A percentile compares a stretch with the other conserved stretches of the same genome.
These are phyloP conservation scores for Geotrichum phurueaensis DNA, from an alignment of 1,139 yeast genomes.

Conservation along the genomic window DNA sequence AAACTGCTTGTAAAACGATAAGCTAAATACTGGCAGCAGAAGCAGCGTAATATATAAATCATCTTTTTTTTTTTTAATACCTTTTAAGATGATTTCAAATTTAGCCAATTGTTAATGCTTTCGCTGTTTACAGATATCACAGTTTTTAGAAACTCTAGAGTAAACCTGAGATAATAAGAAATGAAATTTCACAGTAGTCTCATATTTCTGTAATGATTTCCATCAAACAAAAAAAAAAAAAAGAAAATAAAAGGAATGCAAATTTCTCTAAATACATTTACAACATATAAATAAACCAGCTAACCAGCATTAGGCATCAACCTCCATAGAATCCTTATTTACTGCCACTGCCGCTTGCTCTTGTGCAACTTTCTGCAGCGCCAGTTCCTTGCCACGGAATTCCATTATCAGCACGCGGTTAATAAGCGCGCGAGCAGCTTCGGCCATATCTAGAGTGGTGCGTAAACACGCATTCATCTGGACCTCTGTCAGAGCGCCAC, in stretches of 20 bases:
- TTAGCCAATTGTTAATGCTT: no score
- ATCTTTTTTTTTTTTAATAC: no score
- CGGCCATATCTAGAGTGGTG: slow-evolving; percentile 6
- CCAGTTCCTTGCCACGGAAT: slow-evolving; percentile 13
- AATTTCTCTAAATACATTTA: background rate
- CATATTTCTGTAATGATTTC: no score
- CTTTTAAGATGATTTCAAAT: no score
- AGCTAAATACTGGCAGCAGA: no score
- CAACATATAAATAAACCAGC: background rate
- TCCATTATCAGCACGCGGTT: slow-evolving; percentile 14
- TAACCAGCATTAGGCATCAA: background rate
- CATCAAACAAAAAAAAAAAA: background rate
- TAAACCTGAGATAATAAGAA: no score
- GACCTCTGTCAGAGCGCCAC: slow-evolving; percentile 22
- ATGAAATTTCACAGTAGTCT: no score
- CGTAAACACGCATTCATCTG: slow-evolving; percentile 18
- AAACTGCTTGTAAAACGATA: no score
- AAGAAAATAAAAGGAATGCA: background rate
- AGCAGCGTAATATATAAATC: no score
- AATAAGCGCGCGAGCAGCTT: slow-evolving; percentile 9
- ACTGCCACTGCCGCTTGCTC: background rate
- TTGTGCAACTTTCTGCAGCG: slow-evolving; percentile 2
- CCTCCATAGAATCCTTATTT: background rate
- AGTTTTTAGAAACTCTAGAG: no score
- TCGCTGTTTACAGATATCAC: no score